A percentile compares a stretch with the other conserved stretches of the same genome.
Conservation (phyloP, 1,284 basidiomycete species). For the Meripilus lineatus region DNA sequence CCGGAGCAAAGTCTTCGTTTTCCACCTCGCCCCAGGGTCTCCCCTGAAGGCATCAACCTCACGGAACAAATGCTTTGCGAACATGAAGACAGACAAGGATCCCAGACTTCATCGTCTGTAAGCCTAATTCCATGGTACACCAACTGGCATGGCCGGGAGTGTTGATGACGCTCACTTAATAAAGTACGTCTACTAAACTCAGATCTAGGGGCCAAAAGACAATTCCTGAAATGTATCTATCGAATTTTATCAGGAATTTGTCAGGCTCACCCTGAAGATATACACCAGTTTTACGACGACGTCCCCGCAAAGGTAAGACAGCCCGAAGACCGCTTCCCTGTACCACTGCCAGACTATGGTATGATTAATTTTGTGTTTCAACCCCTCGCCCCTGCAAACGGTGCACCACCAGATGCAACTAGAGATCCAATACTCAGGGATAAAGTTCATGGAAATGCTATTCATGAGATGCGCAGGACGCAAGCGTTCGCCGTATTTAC, state of each 20-base stretch:
- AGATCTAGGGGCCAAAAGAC: neutral
- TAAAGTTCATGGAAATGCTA: conserved; percentile 78
- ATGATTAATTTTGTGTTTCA: conserved; percentile 28
- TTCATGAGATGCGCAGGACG: conserved; percentile 87
- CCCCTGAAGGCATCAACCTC: conserved; percentile 81
- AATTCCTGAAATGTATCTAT: conserved; percentile 10
- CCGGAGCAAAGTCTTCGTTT: conserved; percentile 87
- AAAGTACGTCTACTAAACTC: conserved; percentile 52
- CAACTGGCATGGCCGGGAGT: conserved; percentile 40
- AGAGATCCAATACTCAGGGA: conserved; percentile 86
- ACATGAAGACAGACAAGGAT: conserved; percentile 88
- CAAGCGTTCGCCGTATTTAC: conserved; percentile 89
- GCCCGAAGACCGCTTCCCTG: neutral
- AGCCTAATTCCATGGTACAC: conserved; percentile 72
- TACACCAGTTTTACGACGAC: conserved; percentile 88
- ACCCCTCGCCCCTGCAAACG: conserved; percentile 87
- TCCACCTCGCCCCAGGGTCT: conserved; percentile 79
- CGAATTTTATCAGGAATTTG: conserved; percentile 10
- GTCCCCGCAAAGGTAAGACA: conserved; percentile 81
- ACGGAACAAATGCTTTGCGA: conserved; percentile 90
- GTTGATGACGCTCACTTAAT: conserved; percentile 85
- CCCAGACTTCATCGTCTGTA: conserved; percentile 60
- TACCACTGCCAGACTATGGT: neutral
- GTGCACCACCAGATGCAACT: conserved; percentile 76
- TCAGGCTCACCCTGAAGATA: conserved; percentile 84